Base-by-base conservation (phyloP, 2,329 filamentous ascomycete species). In the Verticillium isaacii region DNA sequence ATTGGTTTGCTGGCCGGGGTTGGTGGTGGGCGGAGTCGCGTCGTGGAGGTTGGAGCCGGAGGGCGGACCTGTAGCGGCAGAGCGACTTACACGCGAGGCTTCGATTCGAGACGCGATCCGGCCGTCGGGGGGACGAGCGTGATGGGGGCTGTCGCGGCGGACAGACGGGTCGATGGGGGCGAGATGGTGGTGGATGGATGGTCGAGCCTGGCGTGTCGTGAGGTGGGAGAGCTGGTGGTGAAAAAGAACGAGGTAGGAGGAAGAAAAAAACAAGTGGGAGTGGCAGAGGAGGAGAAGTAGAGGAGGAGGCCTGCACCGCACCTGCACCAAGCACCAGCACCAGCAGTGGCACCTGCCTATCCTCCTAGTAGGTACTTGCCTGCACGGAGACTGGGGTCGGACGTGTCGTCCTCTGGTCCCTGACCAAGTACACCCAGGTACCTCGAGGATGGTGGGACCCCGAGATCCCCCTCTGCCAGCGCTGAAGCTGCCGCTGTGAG, bases 271-370 rank as follows among this genome's bases (percentile, higher is more conserved):
- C 66, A 68, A 71, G 67, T 70, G 66, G 59, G 68, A 66, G 65
- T 64, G 68, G 68, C 67, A 69, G 67, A 69, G 66, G 68, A 69
- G 66, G 67, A 66, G 64, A 68, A 71, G 59, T 54, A 68, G 72
- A 71, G 72, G 73, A 67, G 65, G 67, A 70, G 63, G 65, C 67
- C 60, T 64, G 63, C 34, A 61, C 56, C 60, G 55, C 29, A 19
- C 66, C 55, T 45, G 32, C 55, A 56, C 32, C 32, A n/a, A n/a
- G 56, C n/a, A 45, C 36, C 11, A 9, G 17, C 55, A 57, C 25
- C 29, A 23, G 25, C n/a, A 36, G 25, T 5, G 15, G 29, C 56
- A 39, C 12, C 14, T 29, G 29, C 29, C 29, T 29, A 6, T 6
- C 29, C 29, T 29, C 29, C 29, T 29, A 29, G 29, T 29, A 5